Base-by-base conservation (phyloP, 352 stramenopile species). In the Phytophthora macrochlamydospora region DNA sequence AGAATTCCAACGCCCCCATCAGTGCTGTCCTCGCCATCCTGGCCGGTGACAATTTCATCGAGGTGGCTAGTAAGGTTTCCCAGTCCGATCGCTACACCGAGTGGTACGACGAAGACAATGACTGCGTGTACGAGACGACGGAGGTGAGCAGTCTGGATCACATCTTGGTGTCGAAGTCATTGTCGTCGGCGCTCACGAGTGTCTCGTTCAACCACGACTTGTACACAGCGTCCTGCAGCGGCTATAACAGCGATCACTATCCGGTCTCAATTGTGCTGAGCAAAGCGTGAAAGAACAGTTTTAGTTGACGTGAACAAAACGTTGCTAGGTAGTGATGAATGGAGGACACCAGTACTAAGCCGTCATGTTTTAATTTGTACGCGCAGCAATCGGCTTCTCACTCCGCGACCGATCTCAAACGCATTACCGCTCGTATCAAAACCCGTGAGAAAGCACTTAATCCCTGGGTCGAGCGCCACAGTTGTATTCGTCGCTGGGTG, bases 231-330 rank as follows among this genome's bases (percentile, higher is more conserved):
- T 83, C 77, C 28, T 89, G 80, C 73, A 75, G 56, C 28, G 75
- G 75, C 29, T 83, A 73, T 65, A 80, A 89, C 73, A 89, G 80
- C 49, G 80, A 89, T 49, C 80, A 87, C 60, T 89, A 78, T 63
- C 80, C 80, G 7, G 48, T 89, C 55, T 76, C 69, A 14, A 76
- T 78, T 40, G 42, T 73, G 14, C 33, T 73, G 55, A 73, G 28
- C 29, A 31, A 73, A 37, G 43, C 37, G 3, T 69, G 58, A 61
- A 30, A 12, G 24, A 28, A 14, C 43, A 24, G 18, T 24, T 24
- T 24, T 24, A 24, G 18, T 24, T 24, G 18, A 24, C 18, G 18
- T 24, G 18, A 24, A 24, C 18, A 24, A 24, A 24, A 24, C 18
- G 18, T 24, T 24, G 18, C 18, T 24, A 24, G 18, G 18, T 24